Base-by-base conservation (phyloP, 2,329 filamentous ascomycete species). In the Aureobasidium sp. region DNA sequence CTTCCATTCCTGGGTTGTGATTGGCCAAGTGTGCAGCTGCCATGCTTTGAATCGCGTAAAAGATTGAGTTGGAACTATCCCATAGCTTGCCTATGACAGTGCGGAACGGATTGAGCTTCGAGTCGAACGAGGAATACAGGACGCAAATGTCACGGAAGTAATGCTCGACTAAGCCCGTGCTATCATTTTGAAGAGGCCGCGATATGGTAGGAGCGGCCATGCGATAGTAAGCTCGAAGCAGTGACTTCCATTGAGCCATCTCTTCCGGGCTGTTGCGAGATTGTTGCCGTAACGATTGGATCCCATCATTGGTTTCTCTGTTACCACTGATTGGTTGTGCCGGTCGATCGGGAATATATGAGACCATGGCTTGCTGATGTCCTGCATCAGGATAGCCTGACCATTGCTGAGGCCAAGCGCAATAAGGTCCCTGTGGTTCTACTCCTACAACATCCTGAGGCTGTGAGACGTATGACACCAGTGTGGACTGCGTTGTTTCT, bases 71-170 rank as follows among this genome's bases (percentile, higher is more conserved):
- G 0, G 82, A 84, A n/a, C 79, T 79, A 44, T 81, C 76, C 78
- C 83, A 86, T 2, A 85, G 75, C 26, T 80, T 79, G 5, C 78
- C 79, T 13, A 86, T 82, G 0, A 83, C 82, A 1, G 80, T 82
- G 41, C 84, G 76, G 66, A 86, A 86, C 0, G 83, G 83, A 66
- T 87, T 87, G 66, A 85, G 76, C 13, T 78, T 75, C 24, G 83
- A 85, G 70, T 87, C 84, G 67, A 85, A 87, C 63, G 81, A 84
- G n/a, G 84, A 87, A 69, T 84, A 86, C 10, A 86, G 72, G 3
- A 78, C 79, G 53, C 82, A 84, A 3, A 86, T 82, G 63, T 85
- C 82, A 66, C 82, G 82, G 73, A 87, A 87, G 66, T 86, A 87
- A 66, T 86, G 84, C 52, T 85, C 82, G 10, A 86, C 80, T 17